These are phyloP conservation scores for Anthracocystis setariae DNA, from an alignment of 1,284 basidiomycete genomes.

Conservation along the genomic window DNA sequence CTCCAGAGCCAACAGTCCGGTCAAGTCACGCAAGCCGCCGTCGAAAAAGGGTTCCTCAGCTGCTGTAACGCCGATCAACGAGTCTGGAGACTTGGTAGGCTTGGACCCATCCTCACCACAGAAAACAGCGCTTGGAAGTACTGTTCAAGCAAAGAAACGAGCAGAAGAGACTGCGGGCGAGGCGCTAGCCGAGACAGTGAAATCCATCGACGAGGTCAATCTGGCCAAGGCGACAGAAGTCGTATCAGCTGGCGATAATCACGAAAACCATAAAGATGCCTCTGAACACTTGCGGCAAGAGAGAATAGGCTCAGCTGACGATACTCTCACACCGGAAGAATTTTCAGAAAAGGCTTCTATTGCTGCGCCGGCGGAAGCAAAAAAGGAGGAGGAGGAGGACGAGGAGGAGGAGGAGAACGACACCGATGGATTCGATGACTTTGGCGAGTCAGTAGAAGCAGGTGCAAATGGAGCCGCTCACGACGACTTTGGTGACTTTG, in stretches of 20 bases:
- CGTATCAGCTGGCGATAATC: not conserved
- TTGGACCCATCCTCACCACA: not conserved
- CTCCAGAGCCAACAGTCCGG: constrained; percentile 31
- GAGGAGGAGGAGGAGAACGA: constrained; percentile 19
- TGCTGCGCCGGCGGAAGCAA: not conserved
- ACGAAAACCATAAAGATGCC: constrained; percentile 6
- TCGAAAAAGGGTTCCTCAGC: not conserved
- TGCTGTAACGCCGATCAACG: not conserved
- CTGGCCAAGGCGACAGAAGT: not conserved
- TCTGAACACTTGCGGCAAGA: constrained; percentile 18
- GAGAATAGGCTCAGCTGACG: constrained; percentile 4
- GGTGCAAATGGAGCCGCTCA: constrained; percentile 12
- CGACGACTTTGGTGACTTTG: constrained; percentile 53
- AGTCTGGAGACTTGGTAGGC: not conserved
- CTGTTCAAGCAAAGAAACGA: not conserved
- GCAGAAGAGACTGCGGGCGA: not conserved
- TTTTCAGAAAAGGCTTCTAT: constrained; percentile 7
- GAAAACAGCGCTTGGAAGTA: no score
- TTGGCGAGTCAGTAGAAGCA: constrained; percentile 25
- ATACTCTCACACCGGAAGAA: not conserved
- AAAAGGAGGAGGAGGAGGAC: constrained; percentile 9
- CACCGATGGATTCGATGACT: constrained; percentile 50
- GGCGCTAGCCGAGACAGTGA: not conserved
- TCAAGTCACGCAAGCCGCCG: constrained; percentile 24
- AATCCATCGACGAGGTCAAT: not conserved